Base-by-base conservation (phyloP, 805 yeast genomes). In the Ogataea wickerhamii region DNA sequence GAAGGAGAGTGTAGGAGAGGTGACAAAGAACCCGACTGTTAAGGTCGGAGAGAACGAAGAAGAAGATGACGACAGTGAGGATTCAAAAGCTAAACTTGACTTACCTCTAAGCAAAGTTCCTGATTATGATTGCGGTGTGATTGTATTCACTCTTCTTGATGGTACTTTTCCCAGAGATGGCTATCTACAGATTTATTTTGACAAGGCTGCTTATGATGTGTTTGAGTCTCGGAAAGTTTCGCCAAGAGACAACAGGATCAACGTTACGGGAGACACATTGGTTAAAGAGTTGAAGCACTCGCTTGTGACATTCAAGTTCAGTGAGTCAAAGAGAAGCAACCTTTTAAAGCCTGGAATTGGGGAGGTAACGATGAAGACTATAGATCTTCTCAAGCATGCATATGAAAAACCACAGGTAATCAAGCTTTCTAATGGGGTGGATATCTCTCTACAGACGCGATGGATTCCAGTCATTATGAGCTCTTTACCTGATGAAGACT, bases 221-320 rank as follows among this genome's bases (percentile, higher is more conserved):
- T 82, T 67, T 54, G 70, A 68, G 4, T 68, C 87, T 32, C 76
- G 78, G 12, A 68, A 67, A 43, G 64, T 84, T 40, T 72, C 73
- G 28, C 69, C 73, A 48, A 60, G 60, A 31, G 51, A 47, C 19
- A 49, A 51, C 22, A 54, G 58, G 32, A 45, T 70, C 39, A 67
- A 65, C 22, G 47, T 56, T 7, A 76, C 84, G 12, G 87, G 87
- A 44, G 96, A 88, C 60, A 80, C 66, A n/a, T 60, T 80, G 47
- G 70, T 89, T 41, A 82, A 80, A 45, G 95, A 89, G 59, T 67
- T 89, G 36, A 87, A 52, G 21, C 77, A 79, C 72, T 87, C 96
- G 1, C 64, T 70, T 33, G 70, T 79, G 1, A 70, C 74, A 2
- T 70, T 88, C 60, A 73, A 87, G 55, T 63, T 84, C 20, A 70